phyloP scores from a whole-genome alignment of 1,139 yeast species.

The Magnusiomyces fungicola region DNA sequence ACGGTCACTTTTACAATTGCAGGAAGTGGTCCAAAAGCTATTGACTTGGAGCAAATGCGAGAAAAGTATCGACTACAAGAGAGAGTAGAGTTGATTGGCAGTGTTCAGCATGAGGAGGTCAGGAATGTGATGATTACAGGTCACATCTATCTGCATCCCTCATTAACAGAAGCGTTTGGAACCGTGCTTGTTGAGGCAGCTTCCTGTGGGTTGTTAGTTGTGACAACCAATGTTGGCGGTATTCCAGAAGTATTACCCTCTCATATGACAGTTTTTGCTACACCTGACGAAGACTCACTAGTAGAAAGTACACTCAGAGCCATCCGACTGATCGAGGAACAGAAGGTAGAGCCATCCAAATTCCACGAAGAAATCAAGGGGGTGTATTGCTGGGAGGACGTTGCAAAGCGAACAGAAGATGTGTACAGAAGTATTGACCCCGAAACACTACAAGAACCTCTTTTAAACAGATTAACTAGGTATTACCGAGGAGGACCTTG shows the following conservation, averaged over 20 bases:
- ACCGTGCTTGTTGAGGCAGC: slow-evolving; percentile 98
- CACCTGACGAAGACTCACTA: slow-evolving; percentile 76
- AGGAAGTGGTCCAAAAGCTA: slow-evolving; percentile 94
- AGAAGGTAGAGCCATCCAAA: slow-evolving; percentile 56
- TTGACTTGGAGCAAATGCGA: slow-evolving; percentile 91
- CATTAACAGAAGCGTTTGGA: slow-evolving; percentile 96
- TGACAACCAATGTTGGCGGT: slow-evolving; percentile 95
- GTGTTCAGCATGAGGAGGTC: slow-evolving; percentile 87
- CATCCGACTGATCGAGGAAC: slow-evolving; percentile 48
- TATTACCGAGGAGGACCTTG: slow-evolving; percentile 72
- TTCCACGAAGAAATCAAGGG: slow-evolving; percentile 72
- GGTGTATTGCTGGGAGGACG: slow-evolving; percentile 92
- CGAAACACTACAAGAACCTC: slow-evolving; percentile 40
- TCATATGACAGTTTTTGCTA: slow-evolving; percentile 89
- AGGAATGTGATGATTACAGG: slow-evolving; percentile 91
- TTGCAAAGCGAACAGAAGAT: slow-evolving; percentile 75
- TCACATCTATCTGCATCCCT: slow-evolving; percentile 88
- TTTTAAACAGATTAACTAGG: slow-evolving; percentile 47
- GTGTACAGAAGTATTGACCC: slow-evolving; percentile 57
- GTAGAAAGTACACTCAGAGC: slow-evolving; percentile 64
- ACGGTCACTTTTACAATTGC: slow-evolving; percentile 78
- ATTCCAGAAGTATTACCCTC: slow-evolving; percentile 93
- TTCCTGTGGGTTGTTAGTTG: slow-evolving; percentile 87
- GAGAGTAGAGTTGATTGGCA: slow-evolving; percentile 76
- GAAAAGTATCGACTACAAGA: slow-evolving; percentile 83